Base-by-base conservation (phyloP, 2,329 filamentous ascomycete species). In the Microcera coccophila region DNA sequence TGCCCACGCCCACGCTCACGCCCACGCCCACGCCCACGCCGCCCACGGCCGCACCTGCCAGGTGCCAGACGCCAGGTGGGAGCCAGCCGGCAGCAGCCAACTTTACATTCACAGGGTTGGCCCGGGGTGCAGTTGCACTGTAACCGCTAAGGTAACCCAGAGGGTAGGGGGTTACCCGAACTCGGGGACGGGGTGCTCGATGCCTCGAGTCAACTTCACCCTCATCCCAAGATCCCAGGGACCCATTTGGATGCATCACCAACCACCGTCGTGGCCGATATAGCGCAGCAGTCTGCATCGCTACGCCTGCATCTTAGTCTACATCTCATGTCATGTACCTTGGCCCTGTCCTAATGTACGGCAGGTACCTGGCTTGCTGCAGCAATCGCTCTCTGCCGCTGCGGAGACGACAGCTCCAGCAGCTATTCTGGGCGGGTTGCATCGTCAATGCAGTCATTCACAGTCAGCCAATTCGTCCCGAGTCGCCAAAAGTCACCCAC, bases 11-110 rank as follows among this genome's bases (percentile, higher is more conserved):
- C 36, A 42, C 39, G 33, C 40, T 40, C 45, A 48, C n/a, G n/a
- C n/a, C n/a, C n/a, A n/a, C n/a, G n/a, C n/a, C n/a, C n/a, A n/a
- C n/a, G n/a, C n/a, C n/a, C n/a, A n/a, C n/a, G n/a, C n/a, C n/a
- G n/a, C n/a, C n/a, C n/a, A n/a, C n/a, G n/a, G n/a, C n/a, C n/a
- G n/a, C n/a, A n/a, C n/a, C n/a, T n/a, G n/a, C n/a, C n/a, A n/a
- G n/a, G n/a, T n/a, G n/a, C n/a, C n/a, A n/a, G n/a, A n/a, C n/a
- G n/a, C n/a, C n/a, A 7, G 45, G 38, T 43, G 50, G 51, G 47
- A 47, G 55, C 55, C 53, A 45, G 54, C 43, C 33, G 48, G 39
- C 44, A 52, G 40, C 42, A 31, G 45, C 49, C 41, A 7, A 26
- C n/a, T n/a, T n/a, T n/a, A n/a, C n/a, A n/a, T n/a, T n/a, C n/a